These are phyloP conservation scores for Fusarium irregulare DNA, from an alignment of 2,329 filamentous ascomycete genomes.

Conservation along the genomic window DNA sequence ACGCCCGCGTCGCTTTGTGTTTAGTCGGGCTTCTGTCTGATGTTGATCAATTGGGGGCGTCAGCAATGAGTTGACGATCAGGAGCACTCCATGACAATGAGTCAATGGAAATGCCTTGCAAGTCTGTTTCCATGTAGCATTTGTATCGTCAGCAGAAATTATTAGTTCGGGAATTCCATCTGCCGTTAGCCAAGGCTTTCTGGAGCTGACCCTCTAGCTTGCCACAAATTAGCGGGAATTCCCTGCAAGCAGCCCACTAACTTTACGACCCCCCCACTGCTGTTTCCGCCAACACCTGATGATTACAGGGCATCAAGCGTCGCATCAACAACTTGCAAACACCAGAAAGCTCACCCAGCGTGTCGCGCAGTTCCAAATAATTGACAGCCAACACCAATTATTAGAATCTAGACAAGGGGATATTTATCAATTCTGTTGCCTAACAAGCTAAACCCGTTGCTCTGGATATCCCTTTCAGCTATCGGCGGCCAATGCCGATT, in stretches of 20 bases:
- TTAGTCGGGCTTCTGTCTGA: slow-evolving; percentile 1
- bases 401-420: not conserved
- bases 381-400: not conserved
- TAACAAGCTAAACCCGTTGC: not conserved
- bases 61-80: not conserved
- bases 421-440: slow-evolving; percentile 5
- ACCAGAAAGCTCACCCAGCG: too few species aligned
- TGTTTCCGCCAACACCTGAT: not conserved
- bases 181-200: not conserved
- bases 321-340: too few species aligned
- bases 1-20: not conserved
- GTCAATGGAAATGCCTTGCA: not conserved
- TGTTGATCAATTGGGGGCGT: not conserved
- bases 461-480: not conserved
- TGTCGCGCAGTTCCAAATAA: not conserved
- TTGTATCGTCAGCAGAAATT: not conserved
- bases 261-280: not conserved
- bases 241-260: not conserved
- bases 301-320: too few species aligned
- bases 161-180: not conserved
- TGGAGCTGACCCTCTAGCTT: not conserved
- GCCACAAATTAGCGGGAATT: not conserved
- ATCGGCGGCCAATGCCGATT: not conserved
- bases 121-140: not conserved
- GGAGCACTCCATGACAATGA: not conserved